These are phyloP conservation scores for Sergeia podlipaevii DNA, from an alignment of 208 protist genomes.

Conservation along the genomic window DNA sequence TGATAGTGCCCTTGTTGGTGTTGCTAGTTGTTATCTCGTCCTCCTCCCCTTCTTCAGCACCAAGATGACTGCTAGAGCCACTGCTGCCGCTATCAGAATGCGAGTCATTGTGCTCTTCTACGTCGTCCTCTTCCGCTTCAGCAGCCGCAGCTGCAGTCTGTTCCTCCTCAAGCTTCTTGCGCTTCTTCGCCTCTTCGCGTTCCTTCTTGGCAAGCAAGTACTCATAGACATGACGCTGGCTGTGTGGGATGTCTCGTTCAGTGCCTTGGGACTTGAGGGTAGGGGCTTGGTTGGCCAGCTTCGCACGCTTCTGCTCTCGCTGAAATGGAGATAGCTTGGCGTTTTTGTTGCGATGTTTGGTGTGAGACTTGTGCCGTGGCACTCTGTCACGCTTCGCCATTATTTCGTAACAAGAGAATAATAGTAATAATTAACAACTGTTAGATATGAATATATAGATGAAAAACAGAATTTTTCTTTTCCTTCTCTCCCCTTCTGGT, in stretches of 20 bases:
- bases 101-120: constrained; percentile 1
- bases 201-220: constrained; percentile 50
- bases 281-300: constrained; percentile 77
- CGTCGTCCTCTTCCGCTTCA: constrained; percentile 2
- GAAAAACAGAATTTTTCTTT: neutral
- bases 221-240: constrained; percentile 52
- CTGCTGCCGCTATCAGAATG: neutral
- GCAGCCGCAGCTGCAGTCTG: neutral
- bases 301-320: constrained; percentile 59
- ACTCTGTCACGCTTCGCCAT: constrained; percentile 80
- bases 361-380: constrained; percentile 68
- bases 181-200: constrained; percentile 21
- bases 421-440: neutral
- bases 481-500: neutral
- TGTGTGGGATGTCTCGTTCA: constrained; percentile 51
- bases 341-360: constrained; percentile 72
- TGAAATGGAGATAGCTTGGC: constrained; percentile 87
- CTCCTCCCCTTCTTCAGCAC: constrained; percentile 10
- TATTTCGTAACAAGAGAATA: too few species aligned
- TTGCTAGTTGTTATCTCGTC: neutral
- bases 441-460: constrained; percentile 1
- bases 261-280: constrained; percentile 25
- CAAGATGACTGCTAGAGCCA: neutral
- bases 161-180: constrained; percentile 1
- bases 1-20: constrained; percentile 3